Conservation (phyloP, 1,284 basidiomycete species). For the Ceratobasidium sp. region DNA sequence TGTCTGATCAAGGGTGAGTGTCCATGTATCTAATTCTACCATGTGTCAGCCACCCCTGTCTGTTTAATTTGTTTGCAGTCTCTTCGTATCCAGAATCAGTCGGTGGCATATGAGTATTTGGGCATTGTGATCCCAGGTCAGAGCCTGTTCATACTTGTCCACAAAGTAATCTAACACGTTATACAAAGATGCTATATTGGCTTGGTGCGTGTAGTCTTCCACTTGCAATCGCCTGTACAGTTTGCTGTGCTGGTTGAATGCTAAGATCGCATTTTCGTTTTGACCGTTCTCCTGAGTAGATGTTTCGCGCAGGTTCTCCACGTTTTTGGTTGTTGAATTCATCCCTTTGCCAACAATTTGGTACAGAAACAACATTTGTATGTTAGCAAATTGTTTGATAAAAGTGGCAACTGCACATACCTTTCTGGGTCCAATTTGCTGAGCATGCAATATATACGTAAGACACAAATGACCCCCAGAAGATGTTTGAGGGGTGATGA, state of each 20-base stretch:
- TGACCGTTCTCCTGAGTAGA: not conserved
- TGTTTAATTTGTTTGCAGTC: not conserved
- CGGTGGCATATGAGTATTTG: not conserved
- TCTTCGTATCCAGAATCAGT: no score
- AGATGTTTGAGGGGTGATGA: not conserved
- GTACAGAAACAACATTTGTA: not conserved
- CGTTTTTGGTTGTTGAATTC: no score
- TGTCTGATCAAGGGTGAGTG: not conserved
- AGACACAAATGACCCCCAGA: slow-evolving; percentile 25
- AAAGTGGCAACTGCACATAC: not conserved
- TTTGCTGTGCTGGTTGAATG: not conserved
- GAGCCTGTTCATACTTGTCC: slow-evolving; percentile 2
- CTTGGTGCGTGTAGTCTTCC: slow-evolving; percentile 15
- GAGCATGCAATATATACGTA: not conserved
- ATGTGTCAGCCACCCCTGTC: not conserved
- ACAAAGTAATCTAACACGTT: slow-evolving; percentile 27
- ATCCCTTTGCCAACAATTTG: not conserved
- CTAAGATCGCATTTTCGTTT: not conserved
- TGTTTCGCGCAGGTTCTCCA: not conserved
- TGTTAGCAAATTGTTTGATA: not conserved
- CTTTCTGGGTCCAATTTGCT: not conserved
- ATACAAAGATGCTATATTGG: not conserved
- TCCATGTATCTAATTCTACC: slow-evolving; percentile 5
- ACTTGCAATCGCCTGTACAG: slow-evolving; percentile 2
- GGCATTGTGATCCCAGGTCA: not conserved